Conservation (phyloP, 225 moss, liverwort and hornwort species). For the Asterella californica region DNA sequence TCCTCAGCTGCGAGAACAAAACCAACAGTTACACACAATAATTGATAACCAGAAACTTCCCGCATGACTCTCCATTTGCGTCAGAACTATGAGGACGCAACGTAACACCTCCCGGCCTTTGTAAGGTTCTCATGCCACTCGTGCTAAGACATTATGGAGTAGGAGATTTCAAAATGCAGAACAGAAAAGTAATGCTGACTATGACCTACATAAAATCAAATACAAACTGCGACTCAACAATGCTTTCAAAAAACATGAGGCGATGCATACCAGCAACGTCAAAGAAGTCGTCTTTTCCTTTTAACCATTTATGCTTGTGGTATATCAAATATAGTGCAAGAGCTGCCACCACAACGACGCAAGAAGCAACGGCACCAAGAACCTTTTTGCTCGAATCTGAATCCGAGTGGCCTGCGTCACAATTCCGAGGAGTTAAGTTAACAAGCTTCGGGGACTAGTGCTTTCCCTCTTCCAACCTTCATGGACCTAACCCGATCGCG, state of each 20-base stretch:
- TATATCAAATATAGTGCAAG: slow-evolving; percentile 67
- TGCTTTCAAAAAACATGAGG: too few relatives aligned
- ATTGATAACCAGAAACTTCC: too few relatives aligned
- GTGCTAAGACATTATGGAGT: not conserved
- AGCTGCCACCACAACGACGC: slow-evolving; percentile 68
- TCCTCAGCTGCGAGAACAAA: slow-evolving; percentile 66
- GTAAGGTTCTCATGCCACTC: not conserved
- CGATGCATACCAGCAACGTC: slow-evolving; percentile 72
- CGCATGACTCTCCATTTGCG: too few relatives aligned
- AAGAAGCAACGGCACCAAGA: slow-evolving; percentile 81
- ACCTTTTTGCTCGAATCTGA: slow-evolving; percentile 64
- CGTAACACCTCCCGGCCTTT: too few relatives aligned
- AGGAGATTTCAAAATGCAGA: not conserved
- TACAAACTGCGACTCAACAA: too few relatives aligned
- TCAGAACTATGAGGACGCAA: too few relatives aligned
- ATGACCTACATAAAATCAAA: not conserved
- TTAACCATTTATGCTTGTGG: slow-evolving; percentile 67
- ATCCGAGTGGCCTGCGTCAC: slow-evolving; percentile 33
- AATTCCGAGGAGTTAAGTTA: not conserved
- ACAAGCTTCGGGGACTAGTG: too few relatives aligned
- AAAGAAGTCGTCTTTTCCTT: slow-evolving; percentile 71
- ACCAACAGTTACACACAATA: too few relatives aligned
- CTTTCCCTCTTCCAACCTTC: too few relatives aligned
- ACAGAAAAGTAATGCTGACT: too few relatives aligned
- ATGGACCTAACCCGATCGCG: too few relatives aligned